Evolutionary conservation across 441 rosid genomes (phyloP).

Genomic region (Syzygium malaccense): DNA sequence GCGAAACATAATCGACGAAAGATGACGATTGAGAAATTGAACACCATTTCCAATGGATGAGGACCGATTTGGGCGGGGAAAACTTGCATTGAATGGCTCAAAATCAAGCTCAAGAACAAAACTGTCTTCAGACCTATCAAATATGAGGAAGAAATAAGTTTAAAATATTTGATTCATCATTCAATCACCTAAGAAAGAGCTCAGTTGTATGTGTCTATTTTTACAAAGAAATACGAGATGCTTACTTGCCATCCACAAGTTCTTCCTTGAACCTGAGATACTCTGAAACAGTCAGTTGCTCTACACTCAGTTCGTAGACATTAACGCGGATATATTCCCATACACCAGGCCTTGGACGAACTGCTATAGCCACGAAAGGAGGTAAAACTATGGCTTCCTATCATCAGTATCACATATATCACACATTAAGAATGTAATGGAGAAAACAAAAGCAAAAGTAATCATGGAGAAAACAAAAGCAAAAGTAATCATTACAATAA

Average conservation of each 20-base stretch:
- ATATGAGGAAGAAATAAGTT: not conserved
- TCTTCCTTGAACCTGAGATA: slow-evolving; percentile 88
- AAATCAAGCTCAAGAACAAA: slow-evolving; percentile 89
- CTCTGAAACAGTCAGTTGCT: slow-evolving; percentile 65
- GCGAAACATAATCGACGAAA: slow-evolving; percentile 89
- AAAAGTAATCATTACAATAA: not conserved
- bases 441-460: not conserved
- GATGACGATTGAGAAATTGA: slow-evolving; percentile 94
- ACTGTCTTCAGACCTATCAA: slow-evolving; percentile 26
- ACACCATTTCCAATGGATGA: slow-evolving; percentile 97
- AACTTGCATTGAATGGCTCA: slow-evolving; percentile 81
- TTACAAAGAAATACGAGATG: not conserved
- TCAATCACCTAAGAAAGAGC: not conserved
- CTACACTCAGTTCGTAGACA: slow-evolving; percentile 75
- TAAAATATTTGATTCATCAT: not conserved
- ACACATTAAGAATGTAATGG: not conserved
- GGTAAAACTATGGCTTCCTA: slow-evolving; percentile 97
- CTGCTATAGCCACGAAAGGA: slow-evolving; percentile 83
- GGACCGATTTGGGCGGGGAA: slow-evolving; percentile 83
- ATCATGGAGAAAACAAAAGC: not conserved
- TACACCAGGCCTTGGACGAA: slow-evolving; percentile 97
- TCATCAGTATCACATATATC: not conserved
- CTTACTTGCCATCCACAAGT: slow-evolving; percentile 73
- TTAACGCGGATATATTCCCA: slow-evolving; percentile 97
- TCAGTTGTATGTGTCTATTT: not conserved